Percentiles rank a stretch among this genome's conserved stretches.
These are phyloP conservation scores for Sugiyamaella xylanicola DNA, from an alignment of 1,139 yeast genomes.

Conservation along the genomic window DNA sequence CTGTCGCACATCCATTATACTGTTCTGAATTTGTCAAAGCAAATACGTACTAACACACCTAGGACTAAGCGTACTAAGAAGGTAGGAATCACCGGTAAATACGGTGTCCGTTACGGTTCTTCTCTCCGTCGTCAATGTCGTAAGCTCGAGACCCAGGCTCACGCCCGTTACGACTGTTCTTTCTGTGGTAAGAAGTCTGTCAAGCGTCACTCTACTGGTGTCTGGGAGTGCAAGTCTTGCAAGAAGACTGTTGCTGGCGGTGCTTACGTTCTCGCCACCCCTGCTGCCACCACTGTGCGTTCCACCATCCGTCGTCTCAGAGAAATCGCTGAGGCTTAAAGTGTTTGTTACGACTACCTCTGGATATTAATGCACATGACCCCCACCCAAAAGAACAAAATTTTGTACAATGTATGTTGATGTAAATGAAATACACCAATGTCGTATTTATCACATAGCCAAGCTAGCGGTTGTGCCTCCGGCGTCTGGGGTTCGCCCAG, in stretches of 20 bases:
- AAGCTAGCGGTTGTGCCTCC: neutral
- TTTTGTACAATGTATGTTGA: slow-evolving; percentile 14
- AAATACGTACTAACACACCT: slow-evolving; percentile 8
- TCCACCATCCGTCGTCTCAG: slow-evolving; percentile 99
- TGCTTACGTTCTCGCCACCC: slow-evolving; percentile 98
- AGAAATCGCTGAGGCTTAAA: slow-evolving; percentile 98
- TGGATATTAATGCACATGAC: slow-evolving; percentile 18
- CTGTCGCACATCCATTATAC: no score
- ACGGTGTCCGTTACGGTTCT: slow-evolving; percentile 99
- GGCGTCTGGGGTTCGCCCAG: neutral
- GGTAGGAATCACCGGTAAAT: slow-evolving; percentile 99
- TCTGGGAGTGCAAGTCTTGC: slow-evolving; percentile 97
- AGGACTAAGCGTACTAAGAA: slow-evolving; percentile 99
- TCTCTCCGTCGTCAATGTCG: slow-evolving; percentile 99
- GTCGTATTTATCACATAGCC: slow-evolving; percentile 7
- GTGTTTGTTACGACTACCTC: slow-evolving; percentile 3
- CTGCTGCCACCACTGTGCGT: slow-evolving; percentile 99
- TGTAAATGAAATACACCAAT: slow-evolving; percentile 17
- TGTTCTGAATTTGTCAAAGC: slow-evolving; percentile 1
- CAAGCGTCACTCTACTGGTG: slow-evolving; percentile 97
- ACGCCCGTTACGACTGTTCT: slow-evolving; percentile 97
- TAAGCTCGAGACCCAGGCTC: slow-evolving; percentile 99
- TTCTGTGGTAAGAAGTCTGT: slow-evolving; percentile 99
- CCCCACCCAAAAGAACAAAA: slow-evolving; percentile 3
- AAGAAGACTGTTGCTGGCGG: slow-evolving; percentile 99